Evolutionary conservation across 2,329 filamentous ascomycete species (phyloP), one percentile per base, ranked within the genome.

Genomic region (Rosellinia necatrix): DNA sequence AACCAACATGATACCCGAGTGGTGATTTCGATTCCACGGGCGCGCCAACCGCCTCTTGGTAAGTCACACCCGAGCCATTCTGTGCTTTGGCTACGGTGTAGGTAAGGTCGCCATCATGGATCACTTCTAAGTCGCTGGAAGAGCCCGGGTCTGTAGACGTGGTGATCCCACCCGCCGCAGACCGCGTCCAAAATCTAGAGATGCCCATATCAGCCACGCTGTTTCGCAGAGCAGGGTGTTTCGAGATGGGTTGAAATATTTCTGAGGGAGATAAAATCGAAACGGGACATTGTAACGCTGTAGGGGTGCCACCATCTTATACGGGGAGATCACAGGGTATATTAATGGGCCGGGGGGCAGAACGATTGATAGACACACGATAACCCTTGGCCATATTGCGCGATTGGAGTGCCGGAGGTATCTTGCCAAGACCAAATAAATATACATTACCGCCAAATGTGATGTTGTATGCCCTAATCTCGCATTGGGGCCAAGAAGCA

Each of bases 41-140:
- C 2, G 85, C 85, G 10, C 85, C 85, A 5, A 75, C 76, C 2
- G 80, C 82, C 64, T 87, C 84, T 60, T 87, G 83, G 62, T 82
- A 83, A 2, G 78, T 76, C 2, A 75, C 68, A 43, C 71, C 67
- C 5, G 76, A 73, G 34, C 75, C 75, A 64, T 85, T 85, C 21
- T 66, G 58, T 5, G 66, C 66, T 34, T 64, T 64, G 27, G 60
- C 66, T 12, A 62, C 40, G 2, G 65, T 68, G 37, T 67, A 70
- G 13, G 66, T 58, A 6, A 70, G 65, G 8, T 64, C 48, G 25
- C 68, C 67, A 29, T 69, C 68, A 43, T 56, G 64, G 22, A 70
- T 59, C 38, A 70, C 51, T 6, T 66, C 66, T 10, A 66, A 19
- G 12, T 68, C 65, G 43, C 60, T 60, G 9, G 35, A 56, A 19